A percentile compares a stretch with the other conserved stretches of the same genome.
Evolutionary conservation across 257 asterid species (phyloP).

Genomic region (Solanum paucissectum): DNA sequence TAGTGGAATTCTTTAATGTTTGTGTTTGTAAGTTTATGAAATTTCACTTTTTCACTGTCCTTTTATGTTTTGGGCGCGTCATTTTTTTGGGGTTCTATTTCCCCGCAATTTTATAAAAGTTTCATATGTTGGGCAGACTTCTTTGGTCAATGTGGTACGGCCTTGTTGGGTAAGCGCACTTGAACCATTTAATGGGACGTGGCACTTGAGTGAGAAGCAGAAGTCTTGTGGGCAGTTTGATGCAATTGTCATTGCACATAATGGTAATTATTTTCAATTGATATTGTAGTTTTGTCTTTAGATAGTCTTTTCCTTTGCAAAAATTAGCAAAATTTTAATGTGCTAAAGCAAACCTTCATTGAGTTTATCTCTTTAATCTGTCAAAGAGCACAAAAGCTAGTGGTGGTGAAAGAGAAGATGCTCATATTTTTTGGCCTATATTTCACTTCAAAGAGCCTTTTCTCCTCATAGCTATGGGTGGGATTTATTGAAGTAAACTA

Average conservation of each 20-base stretch:
- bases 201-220: constrained; percentile 88
- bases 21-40: neutral
- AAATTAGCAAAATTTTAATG: neutral
- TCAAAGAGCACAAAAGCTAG: neutral
- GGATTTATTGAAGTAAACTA: neutral
- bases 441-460: neutral
- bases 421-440: neutral
- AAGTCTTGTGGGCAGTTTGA: constrained; percentile 80
- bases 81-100: neutral
- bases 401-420: neutral
- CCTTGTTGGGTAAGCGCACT: constrained; percentile 89
- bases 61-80: neutral
- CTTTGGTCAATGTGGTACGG: constrained; percentile 59
- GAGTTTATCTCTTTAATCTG: neutral
- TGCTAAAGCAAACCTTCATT: neutral
- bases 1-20: neutral
- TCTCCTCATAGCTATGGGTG: neutral
- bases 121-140: constrained; percentile 38
- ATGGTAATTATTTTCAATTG: constrained; percentile 37
- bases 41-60: neutral
- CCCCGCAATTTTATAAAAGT: neutral
- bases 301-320: neutral
- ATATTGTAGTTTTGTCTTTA: constrained; percentile 1
- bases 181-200: constrained; percentile 75
- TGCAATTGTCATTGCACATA: constrained; percentile 88